phyloP scores from a whole-genome alignment of 108 stramenopile species.

The Pseudonitzschia pungens region DNA sequence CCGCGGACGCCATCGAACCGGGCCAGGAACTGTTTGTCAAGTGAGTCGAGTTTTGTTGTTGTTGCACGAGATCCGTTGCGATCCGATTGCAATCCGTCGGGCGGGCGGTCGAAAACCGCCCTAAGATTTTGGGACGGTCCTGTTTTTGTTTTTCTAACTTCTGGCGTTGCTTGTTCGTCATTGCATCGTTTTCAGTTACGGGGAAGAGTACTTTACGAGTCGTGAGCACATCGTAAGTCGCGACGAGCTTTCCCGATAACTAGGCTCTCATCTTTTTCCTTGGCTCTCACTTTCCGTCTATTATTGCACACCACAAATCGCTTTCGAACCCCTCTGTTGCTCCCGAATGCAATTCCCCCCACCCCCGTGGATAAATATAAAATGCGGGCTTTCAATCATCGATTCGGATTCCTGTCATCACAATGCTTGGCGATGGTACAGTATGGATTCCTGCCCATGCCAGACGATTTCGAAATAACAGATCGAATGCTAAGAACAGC shows the following conservation, averaged over 20 bases:
- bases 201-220: constrained; percentile 24
- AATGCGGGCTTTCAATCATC: no score
- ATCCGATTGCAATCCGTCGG: background rate
- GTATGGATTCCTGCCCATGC: constrained; percentile 31
- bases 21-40: constrained; percentile 57
- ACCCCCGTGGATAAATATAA: no score
- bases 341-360: no score
- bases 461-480: constrained; percentile 20
- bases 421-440: background rate
- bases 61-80: background rate
- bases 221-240: constrained; percentile 3
- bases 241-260: no score
- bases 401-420: background rate
- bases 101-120: no score
- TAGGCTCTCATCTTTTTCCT: no score
- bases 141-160: background rate
- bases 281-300: no score
- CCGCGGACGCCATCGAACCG: constrained; percentile 33
- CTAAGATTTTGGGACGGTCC: no score
- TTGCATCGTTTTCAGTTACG: constrained; percentile 18
- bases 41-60: background rate
- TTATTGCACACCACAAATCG: no score
- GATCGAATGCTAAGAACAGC: constrained; percentile 6
- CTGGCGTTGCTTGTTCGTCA: background rate
- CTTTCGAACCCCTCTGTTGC: no score